phyloP scores from a whole-genome alignment of 2,329 filamentous ascomycete species.

The Aspergillus glaucus region DNA sequence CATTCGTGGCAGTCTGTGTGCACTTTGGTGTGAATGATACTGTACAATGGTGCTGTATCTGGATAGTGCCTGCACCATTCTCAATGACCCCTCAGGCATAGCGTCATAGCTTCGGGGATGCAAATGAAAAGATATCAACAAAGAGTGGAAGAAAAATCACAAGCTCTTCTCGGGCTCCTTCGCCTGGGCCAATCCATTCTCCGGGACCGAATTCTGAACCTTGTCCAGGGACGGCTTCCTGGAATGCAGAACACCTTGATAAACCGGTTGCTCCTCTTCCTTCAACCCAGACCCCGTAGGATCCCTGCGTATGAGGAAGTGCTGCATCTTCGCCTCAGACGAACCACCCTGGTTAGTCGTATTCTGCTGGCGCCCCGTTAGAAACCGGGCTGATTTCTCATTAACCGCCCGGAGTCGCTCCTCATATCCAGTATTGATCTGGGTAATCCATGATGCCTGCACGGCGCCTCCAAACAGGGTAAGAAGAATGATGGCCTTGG shows the following conservation, averaged over 20 bases:
- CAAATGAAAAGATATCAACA: background rate
- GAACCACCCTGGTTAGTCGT: constrained; percentile 43
- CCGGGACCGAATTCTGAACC: background rate
- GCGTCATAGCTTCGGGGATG: background rate
- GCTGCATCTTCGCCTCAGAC: constrained; percentile 62
- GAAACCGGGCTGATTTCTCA: constrained; percentile 54
- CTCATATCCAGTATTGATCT: constrained; percentile 56
- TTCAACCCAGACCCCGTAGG: constrained; percentile 43
- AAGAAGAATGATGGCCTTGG: constrained; percentile 62
- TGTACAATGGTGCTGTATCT: background rate
- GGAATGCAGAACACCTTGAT: constrained; percentile 28
- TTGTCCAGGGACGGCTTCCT: background rate
- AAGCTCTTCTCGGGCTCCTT: background rate
- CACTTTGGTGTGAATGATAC: background rate
- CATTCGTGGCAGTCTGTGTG: background rate
- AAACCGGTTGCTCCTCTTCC: constrained; percentile 37
- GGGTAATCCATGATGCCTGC: constrained; percentile 64
- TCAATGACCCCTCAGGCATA: background rate
- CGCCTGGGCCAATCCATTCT: background rate
- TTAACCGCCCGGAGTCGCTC: constrained; percentile 62
- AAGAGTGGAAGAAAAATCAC: background rate
- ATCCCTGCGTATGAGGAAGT: constrained; percentile 70
- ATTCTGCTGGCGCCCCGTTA: constrained; percentile 49
- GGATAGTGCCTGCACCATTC: background rate
- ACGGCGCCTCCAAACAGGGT: constrained; percentile 64